These are phyloP conservation scores for Beauveria varroae DNA, from an alignment of 2,329 filamentous ascomycete species.

Conservation along the genomic window DNA sequence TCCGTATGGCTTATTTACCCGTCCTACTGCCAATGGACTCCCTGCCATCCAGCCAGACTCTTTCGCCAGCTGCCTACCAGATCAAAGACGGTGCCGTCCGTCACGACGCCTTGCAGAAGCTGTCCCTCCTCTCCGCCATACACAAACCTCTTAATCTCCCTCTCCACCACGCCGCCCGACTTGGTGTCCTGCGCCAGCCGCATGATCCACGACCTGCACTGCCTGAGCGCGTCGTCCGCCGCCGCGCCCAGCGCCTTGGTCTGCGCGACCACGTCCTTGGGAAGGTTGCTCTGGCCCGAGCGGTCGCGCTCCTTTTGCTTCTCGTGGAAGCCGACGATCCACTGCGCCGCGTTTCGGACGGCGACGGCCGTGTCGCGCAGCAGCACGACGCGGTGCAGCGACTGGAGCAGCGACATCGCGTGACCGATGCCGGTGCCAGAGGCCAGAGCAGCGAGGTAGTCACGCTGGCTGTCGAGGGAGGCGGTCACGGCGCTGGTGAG, in stretches of 20 bases:
- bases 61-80: conserved; percentile 27
- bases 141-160: conserved; percentile 21
- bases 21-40: conserved; percentile 1
- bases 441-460: conserved; percentile 11
- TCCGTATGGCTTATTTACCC: too few relatives aligned
- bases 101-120: conserved; percentile 18
- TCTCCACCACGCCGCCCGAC: conserved; percentile 20
- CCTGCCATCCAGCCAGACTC: conserved; percentile 27
- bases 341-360: conserved; percentile 23
- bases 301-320: conserved; percentile 32
- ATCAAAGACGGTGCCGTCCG: conserved; percentile 18
- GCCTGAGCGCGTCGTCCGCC: conserved; percentile 24
- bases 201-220: conserved; percentile 24
- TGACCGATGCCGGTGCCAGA: conserved; percentile 13
- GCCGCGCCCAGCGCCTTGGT: conserved; percentile 26
- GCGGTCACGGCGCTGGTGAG: conserved; percentile 20
- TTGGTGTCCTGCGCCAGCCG: conserved; percentile 24
- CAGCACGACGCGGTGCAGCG: conserved; percentile 29
- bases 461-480: conserved; percentile 21
- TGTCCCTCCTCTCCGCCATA: conserved; percentile 18
- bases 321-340: conserved; percentile 30
- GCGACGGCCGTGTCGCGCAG: conserved; percentile 32
- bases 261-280: conserved; percentile 28
- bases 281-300: conserved; percentile 30
- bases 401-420: conserved; percentile 21